Base-by-base conservation (phyloP, 768 basidiomycete genomes). In the Hygrocybe coccinea region DNA sequence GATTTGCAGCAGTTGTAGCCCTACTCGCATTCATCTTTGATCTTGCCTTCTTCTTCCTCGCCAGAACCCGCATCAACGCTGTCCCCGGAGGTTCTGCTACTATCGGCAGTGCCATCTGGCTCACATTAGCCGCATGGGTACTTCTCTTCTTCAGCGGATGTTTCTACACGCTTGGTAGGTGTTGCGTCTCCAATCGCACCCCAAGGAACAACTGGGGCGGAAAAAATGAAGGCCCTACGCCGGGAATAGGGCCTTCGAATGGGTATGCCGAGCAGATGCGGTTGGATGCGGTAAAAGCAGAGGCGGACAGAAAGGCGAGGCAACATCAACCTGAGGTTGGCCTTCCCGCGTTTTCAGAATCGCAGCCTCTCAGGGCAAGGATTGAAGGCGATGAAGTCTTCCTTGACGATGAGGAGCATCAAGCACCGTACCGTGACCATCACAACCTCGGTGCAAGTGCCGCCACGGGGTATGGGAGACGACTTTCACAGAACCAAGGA, bases 11-110 rank as follows among this genome's bases (percentile, higher is more conserved):
- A 0, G 71, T 79, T 1, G 71, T 95, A 56, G 80, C 91, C 50
- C 76, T 98, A 57, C 64, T 91, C 43, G 94, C 95, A 4, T 95
- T 97, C 71, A 82, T 95, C 33, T 94, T 97, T 70, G 97, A 99
- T 69, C 72, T 97, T 56, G 88, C 82, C 61, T 74, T 97, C 55
- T 98, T 97, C 74, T 92, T 91, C 76, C 72, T 95, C 54, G 90
- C 90, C 56, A 93, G 87, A 65, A 74, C 88, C 43, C 83, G 94
- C 52, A 87, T 99, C 69, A 88, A 90, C 67, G 61, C 76, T 3
- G 85, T 92, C 17, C 44, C 25, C 5, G 59, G 59, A 25, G 93
- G 90, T 5, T 77, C 76, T 0, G 94, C 95, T 0, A 72, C 76
- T 17, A 87, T 95, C 7, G 95, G 95, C n/a, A 86, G 79, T 56